Base-by-base conservation (phyloP, 805 yeast species). In the Cyberlindnera euphorbiiphila region DNA sequence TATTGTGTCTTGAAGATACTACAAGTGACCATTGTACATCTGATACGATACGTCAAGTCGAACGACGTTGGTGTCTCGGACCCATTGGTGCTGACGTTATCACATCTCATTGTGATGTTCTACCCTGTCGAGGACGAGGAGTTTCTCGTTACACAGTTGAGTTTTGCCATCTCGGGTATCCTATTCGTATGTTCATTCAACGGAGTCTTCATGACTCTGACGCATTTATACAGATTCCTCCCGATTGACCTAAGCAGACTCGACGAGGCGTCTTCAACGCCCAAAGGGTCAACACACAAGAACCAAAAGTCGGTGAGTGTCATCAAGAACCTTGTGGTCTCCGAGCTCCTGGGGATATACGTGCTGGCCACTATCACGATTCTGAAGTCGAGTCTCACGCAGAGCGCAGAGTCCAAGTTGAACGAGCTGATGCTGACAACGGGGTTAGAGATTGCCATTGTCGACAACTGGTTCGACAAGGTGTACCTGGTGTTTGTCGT, bases 151-250 rank as follows among this genome's bases (percentile, higher is more conserved):
- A 66, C 57, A 36, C 68, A 62, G 35, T 49, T 66, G 12, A 65
- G 69, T 30, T 68, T 81, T 41, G 45, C 76, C 3, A 52, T 81
- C 12, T 76, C 85, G 1, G 76, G 81, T 9, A 67, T 71, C 12
- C 62, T 82, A 36, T 81, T 82, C 48, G 51, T 74, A 1, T 71
- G 82, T 41, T 78, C 86, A 1, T 69, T 82, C 48, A 77, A 82
- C 18, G 80, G 80, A 38, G 88, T 82, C 1, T 56, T 71, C 32
- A 61, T 70, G 27, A 80, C 89, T 0, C 71, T 81, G 41, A 69
- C 74, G 28, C 79, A 81, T 23, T 58, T 81, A 12, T 53, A 64
- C 25, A 59, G 61, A 11, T 50, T 66, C 26, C 35, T 66, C 7
- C 71, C 71, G 3, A 42, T 59, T 8, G 57, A 58, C 28, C 46